Evolutionary conservation across 2,329 filamentous ascomycete species (phyloP), one percentile per base, ranked within the genome.

Genomic region (Cordyceps tenuipes): DNA sequence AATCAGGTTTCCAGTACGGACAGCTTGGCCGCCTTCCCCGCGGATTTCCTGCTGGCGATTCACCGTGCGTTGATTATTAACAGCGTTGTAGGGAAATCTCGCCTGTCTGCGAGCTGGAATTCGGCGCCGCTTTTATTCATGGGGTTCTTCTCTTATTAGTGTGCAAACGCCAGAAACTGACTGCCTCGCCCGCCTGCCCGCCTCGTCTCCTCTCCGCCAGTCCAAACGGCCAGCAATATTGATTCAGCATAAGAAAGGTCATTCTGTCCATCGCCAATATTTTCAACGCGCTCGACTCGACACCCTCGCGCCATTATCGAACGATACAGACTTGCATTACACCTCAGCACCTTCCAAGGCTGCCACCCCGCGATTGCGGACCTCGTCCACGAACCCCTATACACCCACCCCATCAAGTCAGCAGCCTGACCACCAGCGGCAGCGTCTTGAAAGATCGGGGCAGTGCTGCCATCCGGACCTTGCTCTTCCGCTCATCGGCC

Each of bases 351-450:
- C 21, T 47, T 4, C 44, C 10, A 13, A 26, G 31, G 26, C 57
- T 46, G 44, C 44, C 57, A 59, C 57, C 57, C 57, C 57, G 52
- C 57, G 57, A 59, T 59, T 59, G 57, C 57, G 57, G 57, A 59
- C 57, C 57, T 59, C 57, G 57, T 59, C 49, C 19, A 52, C 26
- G 39, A 52, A 29, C 39, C 49, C 52, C 48, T 59, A 52, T 59
- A 48, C 57, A 59, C 57, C 49, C n/a, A n/a, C n/a, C 57, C 57
- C 57, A 29, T 59, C 57, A 52, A 26, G 48, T 53, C 41, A 36
- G 39, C 48, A 58, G 34, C 47, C 48, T 49, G 56, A 2, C 13
- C 49, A 48, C 57, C 57, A 48, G n/a, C 23, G 48, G 21, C 17
- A 48, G n/a, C 23, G 48, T 29, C 17, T 59, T 53, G 26, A 26